phyloP scores from a whole-genome alignment of 2,329 filamentous ascomycete genomes.

The Graphiopsis chlorocephala region DNA sequence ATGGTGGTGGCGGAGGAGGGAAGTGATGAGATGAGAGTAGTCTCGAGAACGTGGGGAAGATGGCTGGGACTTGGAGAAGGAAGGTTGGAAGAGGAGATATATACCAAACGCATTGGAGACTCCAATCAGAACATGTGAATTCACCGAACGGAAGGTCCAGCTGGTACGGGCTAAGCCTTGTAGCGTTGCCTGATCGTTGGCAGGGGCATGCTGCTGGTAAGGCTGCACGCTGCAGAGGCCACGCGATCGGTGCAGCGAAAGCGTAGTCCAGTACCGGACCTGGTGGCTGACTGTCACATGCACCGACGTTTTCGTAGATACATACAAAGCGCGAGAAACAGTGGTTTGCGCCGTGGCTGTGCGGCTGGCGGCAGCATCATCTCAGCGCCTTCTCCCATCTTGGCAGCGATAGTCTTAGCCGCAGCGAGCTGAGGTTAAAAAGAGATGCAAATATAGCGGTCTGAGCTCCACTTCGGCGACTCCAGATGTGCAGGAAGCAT shows the following conservation, averaged over 20 bases:
- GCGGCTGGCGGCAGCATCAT: conserved; percentile 3
- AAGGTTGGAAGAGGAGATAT: neutral
- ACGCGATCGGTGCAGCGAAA: conserved; percentile 9
- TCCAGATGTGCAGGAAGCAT: neutral
- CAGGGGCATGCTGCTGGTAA: conserved; percentile 7
- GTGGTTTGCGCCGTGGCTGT: neutral
- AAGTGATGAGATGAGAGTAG: neutral
- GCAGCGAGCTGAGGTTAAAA: conserved; percentile 6
- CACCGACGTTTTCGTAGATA: neutral
- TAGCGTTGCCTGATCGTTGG: conserved; percentile 4
- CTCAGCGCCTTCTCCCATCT: neutral
- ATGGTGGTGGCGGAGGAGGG: neutral
- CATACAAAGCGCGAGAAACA: neutral
- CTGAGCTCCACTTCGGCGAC: neutral
- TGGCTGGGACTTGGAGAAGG: neutral
- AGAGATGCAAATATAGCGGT: neutral
- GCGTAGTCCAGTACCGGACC: neutral
- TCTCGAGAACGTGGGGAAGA: neutral
- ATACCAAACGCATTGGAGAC: neutral
- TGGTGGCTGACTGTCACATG: conserved; percentile 10
- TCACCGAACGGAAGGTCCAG: neutral
- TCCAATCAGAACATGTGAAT: neutral
- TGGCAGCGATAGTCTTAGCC: neutral
- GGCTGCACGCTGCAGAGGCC: conserved; percentile 11
- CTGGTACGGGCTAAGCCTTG: conserved; percentile 10